Conservation (phyloP, 208 protist genomes). For the Vickermania ingenoplastis region DNA sequence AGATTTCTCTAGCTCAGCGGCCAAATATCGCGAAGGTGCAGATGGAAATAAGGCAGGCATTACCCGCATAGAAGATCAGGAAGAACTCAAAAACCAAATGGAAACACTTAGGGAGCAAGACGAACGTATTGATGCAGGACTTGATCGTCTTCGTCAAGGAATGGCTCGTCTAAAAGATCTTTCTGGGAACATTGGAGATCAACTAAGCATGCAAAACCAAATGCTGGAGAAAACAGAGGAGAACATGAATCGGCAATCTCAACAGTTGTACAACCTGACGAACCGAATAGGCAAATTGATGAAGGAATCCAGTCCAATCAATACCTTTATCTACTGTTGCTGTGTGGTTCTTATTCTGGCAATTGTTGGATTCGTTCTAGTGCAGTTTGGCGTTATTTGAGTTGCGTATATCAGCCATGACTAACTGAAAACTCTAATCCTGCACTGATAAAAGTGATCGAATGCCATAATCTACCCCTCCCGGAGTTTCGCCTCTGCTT, state of each 20-base stretch:
- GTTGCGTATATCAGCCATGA: not conserved
- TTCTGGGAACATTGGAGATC: conserved; percentile 2
- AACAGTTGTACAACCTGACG: not conserved
- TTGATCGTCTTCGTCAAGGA: not conserved
- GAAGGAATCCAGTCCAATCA: conserved; percentile 3
- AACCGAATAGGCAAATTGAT: conserved; percentile 1
- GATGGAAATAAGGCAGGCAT: not conserved
- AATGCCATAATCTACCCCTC: too few relatives aligned
- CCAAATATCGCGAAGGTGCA: not conserved
- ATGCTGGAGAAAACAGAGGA: conserved; percentile 6
- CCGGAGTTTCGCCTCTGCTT: not conserved
- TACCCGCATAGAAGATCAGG: not conserved
- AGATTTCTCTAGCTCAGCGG: not conserved
- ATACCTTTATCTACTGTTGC: not conserved
- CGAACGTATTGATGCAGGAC: not conserved
- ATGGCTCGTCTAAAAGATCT: not conserved
- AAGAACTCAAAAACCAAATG: not conserved
- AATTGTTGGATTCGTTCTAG: conserved; percentile 3
- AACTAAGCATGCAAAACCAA: not conserved
- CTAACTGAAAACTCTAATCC: too few relatives aligned
- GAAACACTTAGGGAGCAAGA: not conserved
- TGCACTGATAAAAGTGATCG: too few relatives aligned
- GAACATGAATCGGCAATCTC: not conserved
- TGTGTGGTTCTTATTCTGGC: conserved; percentile 2
- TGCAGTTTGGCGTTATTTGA: conserved; percentile 2